These are phyloP conservation scores for Venturia oleaginea DNA, from an alignment of 2,329 filamentous ascomycete genomes.

Conservation along the genomic window DNA sequence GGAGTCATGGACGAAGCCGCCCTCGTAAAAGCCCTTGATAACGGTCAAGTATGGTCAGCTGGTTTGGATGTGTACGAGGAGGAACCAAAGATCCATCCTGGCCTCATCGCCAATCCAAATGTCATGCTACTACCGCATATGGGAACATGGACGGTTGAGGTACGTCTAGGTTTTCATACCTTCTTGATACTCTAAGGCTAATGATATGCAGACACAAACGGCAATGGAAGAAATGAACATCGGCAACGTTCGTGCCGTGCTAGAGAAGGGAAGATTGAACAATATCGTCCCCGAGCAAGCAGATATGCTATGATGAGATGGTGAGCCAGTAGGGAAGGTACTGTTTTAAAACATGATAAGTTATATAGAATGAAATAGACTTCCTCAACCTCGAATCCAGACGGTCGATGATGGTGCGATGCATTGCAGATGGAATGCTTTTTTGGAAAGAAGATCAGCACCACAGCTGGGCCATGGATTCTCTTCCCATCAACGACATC, in stretches of 20 bases:
- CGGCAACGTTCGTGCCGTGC: slow-evolving; percentile 55
- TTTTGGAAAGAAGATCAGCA: too few relatives aligned
- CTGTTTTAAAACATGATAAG: not conserved
- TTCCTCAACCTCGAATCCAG: not conserved
- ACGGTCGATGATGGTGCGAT: too few relatives aligned
- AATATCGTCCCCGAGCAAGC: slow-evolving; percentile 67
- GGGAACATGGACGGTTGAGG: slow-evolving; percentile 72
- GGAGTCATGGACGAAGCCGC: slow-evolving; percentile 76
- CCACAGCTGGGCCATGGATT: too few relatives aligned
- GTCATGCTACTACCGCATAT: slow-evolving; percentile 76
- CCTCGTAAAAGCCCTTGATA: slow-evolving; percentile 62
- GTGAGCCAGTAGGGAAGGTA: not conserved
- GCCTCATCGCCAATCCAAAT: slow-evolving; percentile 58
- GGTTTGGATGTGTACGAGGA: slow-evolving; percentile 79
- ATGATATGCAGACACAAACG: slow-evolving; percentile 37
- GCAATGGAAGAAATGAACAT: slow-evolving; percentile 69
- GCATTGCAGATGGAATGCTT: too few relatives aligned
- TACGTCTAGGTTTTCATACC: slow-evolving; percentile 14
- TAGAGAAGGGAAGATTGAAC: slow-evolving; percentile 53
- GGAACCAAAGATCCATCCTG: slow-evolving; percentile 67
- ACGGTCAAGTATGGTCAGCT: slow-evolving; percentile 58
- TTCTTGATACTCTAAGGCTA: not conserved
- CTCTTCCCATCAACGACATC: too few relatives aligned
- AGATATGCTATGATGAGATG: slow-evolving; percentile 14
- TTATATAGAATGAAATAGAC: not conserved